These are phyloP conservation scores for Arachnomyces sp. DNA, from an alignment of 2,329 filamentous ascomycete species.

Conservation along the genomic window DNA sequence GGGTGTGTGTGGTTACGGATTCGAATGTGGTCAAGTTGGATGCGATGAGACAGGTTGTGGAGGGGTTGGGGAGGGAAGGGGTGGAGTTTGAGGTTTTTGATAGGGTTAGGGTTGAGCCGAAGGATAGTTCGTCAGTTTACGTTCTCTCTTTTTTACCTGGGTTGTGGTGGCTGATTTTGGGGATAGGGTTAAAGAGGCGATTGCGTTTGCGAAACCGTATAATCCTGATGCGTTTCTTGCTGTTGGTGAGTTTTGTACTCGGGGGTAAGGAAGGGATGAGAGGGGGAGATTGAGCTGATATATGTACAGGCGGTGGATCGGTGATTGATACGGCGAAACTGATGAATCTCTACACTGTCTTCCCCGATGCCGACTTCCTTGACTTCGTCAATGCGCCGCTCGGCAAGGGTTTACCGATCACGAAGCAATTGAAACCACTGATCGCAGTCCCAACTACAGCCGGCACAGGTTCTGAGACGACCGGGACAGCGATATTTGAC, in stretches of 20 bases:
- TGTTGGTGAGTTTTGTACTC: constrained; percentile 51
- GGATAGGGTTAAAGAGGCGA: constrained; percentile 73
- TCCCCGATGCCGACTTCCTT: constrained; percentile 85
- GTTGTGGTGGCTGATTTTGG: background rate
- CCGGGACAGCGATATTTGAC: constrained; percentile 96
- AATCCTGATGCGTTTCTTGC: constrained; percentile 83
- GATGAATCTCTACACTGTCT: constrained; percentile 93
- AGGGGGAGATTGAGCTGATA: too few relatives aligned
- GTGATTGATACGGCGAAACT: constrained; percentile 98
- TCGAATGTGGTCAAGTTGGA: constrained; percentile 70
- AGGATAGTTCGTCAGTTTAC: constrained; percentile 71
- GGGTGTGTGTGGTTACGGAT: constrained; percentile 90
- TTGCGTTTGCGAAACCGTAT: constrained; percentile 74
- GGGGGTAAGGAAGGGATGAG: too few relatives aligned
- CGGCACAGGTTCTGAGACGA: constrained; percentile 87
- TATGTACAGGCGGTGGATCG: constrained; percentile 58
- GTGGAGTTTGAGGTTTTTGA: constrained; percentile 76
- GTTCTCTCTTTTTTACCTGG: background rate
- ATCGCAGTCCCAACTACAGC: constrained; percentile 81
- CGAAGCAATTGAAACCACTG: constrained; percentile 62
- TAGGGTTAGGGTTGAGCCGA: constrained; percentile 78
- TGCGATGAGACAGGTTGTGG: constrained; percentile 82
- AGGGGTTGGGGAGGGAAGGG: constrained; percentile 69
- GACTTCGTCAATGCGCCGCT: constrained; percentile 97
- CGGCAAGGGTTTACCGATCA: constrained; percentile 72